A percentile compares a stretch with the other conserved stretches of the same genome.
These are phyloP conservation scores for Venturiaceae sp. DNA, from an alignment of 2,329 filamentous ascomycete species.

Conservation along the genomic window DNA sequence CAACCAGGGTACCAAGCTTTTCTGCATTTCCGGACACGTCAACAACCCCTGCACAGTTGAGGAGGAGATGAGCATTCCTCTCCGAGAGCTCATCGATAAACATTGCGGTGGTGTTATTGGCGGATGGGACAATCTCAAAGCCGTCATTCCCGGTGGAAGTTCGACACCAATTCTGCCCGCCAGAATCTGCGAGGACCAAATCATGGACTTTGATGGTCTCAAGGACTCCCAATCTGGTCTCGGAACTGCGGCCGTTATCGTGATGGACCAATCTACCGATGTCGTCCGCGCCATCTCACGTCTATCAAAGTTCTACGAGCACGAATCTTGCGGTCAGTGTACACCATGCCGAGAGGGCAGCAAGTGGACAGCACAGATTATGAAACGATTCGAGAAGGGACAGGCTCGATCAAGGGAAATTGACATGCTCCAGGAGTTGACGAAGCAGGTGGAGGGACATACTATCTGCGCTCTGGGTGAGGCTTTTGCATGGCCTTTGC, in stretches of 20 bases:
- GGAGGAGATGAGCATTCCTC: constrained; percentile 97
- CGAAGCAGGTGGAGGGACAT: constrained; percentile 98
- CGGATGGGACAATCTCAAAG: constrained; percentile 95
- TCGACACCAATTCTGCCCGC: constrained; percentile 95
- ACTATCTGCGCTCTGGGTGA: constrained; percentile 97
- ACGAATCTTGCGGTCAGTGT: constrained; percentile 97
- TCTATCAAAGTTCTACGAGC: constrained; percentile 93
- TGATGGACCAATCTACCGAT: constrained; percentile 98
- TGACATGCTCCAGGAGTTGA: constrained; percentile 98
- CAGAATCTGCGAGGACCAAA: constrained; percentile 78
- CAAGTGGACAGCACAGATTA: constrained; percentile 99
- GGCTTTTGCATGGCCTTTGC: constrained; percentile 96
- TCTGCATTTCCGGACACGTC: constrained; percentile 96
- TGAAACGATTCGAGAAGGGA: constrained; percentile 90
- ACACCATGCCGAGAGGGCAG: constrained; percentile 98
- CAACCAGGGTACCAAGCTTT: constrained; percentile 95
- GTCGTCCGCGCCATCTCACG: constrained; percentile 89
- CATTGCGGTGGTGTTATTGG: constrained; percentile 95
- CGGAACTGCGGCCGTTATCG: constrained; percentile 93
- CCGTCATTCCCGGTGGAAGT: constrained; percentile 90
- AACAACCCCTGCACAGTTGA: constrained; percentile 98
- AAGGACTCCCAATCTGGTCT: constrained; percentile 98
- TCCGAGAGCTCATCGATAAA: constrained; percentile 93
- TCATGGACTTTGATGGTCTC: constrained; percentile 98
- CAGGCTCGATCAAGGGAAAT: constrained; percentile 86